phyloP scores from a whole-genome alignment of 441 rosid species.

The Mallotus japonicus region DNA sequence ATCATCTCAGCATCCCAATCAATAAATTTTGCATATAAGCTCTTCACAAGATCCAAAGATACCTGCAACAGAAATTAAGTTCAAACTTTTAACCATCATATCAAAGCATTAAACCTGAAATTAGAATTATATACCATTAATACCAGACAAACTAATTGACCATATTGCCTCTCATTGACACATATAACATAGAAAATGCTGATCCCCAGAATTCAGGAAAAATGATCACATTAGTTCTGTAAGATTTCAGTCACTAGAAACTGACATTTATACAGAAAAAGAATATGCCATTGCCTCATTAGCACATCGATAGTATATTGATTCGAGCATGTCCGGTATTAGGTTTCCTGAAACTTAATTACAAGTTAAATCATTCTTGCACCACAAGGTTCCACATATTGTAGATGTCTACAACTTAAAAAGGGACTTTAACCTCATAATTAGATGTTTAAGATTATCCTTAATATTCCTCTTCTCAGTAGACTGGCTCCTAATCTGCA shows the following conservation, averaged over 20 bases:
- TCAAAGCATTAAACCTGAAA: not conserved
- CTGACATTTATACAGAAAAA: not conserved
- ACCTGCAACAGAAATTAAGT: slow-evolving; percentile 51
- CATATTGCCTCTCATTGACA: not conserved
- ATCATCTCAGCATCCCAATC: slow-evolving; percentile 98
- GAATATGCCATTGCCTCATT: not conserved
- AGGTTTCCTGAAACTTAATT: not conserved
- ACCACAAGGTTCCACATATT: not conserved
- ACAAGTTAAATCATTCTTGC: not conserved
- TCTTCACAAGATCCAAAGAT: slow-evolving; percentile 95
- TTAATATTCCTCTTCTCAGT: not conserved
- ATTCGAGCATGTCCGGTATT: not conserved
- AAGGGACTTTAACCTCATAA: not conserved
- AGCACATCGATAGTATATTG: not conserved
- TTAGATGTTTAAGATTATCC: not conserved
- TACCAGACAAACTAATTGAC: not conserved
- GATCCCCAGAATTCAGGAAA: not conserved
- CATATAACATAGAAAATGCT: not conserved
- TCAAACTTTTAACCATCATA: not conserved
- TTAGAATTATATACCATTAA: not conserved
- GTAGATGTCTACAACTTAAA: not conserved
- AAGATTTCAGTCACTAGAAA: not conserved
- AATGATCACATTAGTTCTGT: not conserved
- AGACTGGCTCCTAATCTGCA: too few relatives aligned
- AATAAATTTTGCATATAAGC: slow-evolving; percentile 96